phyloP scores from a whole-genome alignment of 163 green algal species.

The Chlamydomonas reinhardtii region DNA sequence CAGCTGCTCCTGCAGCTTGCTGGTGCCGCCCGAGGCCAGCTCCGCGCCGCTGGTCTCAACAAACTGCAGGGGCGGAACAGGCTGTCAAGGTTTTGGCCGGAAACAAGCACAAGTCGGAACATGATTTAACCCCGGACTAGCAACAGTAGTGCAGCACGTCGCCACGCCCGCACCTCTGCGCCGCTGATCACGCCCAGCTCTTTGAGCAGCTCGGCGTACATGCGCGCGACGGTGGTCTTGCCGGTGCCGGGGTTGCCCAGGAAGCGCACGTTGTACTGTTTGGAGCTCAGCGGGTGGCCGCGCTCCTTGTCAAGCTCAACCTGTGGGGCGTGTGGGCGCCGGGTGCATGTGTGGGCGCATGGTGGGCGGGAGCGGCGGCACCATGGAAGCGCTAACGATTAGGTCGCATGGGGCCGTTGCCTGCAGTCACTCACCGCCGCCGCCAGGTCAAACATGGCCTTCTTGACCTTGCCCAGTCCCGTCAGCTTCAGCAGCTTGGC shows the following conservation, averaged over 20 bases:
- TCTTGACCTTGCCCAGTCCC: conserved; percentile 58
- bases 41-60: conserved; percentile 62
- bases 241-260: conserved; percentile 69
- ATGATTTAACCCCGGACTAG: too few relatives aligned
- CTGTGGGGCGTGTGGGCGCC: conserved; percentile 10
- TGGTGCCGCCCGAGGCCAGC: conserved; percentile 55
- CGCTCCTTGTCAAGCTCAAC: conserved; percentile 64
- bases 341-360: not conserved
- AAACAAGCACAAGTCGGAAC: too few relatives aligned
- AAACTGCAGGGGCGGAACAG: too few relatives aligned
- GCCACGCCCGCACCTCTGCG: conserved; percentile 34
- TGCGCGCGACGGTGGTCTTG: conserved; percentile 66
- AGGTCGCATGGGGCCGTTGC: too few relatives aligned
- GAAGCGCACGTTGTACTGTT: conserved; percentile 61
- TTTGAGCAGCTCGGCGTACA: conserved; percentile 60
- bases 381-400: too few relatives aligned
- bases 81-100: too few relatives aligned
- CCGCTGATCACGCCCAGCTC: conserved; percentile 58
- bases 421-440: conserved; percentile 50
- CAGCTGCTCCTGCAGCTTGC: conserved; percentile 60
- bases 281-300: not conserved
- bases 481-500: conserved; percentile 51
- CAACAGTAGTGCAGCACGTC: too few relatives aligned
- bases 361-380: too few relatives aligned
- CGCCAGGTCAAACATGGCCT: conserved; percentile 54